Percentiles rank a stretch among this genome's conserved stretches.
These are phyloP conservation scores for Termitomyces sp. DNA, from an alignment of 768 basidiomycete species.

Conservation along the genomic window DNA sequence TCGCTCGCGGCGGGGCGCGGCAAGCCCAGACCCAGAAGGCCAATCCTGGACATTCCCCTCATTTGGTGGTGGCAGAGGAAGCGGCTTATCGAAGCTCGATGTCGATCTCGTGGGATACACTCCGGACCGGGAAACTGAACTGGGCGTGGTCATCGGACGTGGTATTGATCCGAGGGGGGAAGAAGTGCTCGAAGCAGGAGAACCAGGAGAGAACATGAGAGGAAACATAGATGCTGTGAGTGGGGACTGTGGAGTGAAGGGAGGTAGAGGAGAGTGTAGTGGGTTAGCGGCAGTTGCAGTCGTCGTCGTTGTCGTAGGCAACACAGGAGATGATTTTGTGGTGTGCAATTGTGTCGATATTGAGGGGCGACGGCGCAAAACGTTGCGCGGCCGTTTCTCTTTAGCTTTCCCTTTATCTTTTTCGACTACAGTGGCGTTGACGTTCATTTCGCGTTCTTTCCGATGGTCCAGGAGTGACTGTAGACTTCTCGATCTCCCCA, in stretches of 20 bases:
- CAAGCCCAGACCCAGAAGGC: not conserved
- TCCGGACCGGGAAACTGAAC: not conserved
- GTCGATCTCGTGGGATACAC: not conserved
- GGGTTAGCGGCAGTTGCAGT: not conserved
- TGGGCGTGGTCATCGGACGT: not conserved
- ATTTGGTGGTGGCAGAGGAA: not conserved
- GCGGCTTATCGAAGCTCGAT: not conserved
- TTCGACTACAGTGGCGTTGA: not conserved
- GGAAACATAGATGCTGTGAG: slow-evolving; percentile 7
- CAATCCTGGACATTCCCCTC: not conserved
- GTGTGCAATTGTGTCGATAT: not conserved
- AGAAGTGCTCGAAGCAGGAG: not conserved
- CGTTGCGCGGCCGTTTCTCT: slow-evolving; percentile 9
- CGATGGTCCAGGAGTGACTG: not conserved
- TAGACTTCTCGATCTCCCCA: slow-evolving; percentile 1
- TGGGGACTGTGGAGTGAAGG: slow-evolving; percentile 7
- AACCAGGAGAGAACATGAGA: not conserved
- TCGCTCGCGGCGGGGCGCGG: not conserved
- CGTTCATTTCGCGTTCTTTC: not conserved
- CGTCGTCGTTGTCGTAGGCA: not conserved
- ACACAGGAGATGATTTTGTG: not conserved
- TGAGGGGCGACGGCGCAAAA: slow-evolving; percentile 10
- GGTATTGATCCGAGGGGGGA: not conserved
- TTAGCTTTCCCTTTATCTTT: not conserved
- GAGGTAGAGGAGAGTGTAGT: slow-evolving; percentile 4